A percentile compares a stretch with the other conserved stretches of the same genome.
These are phyloP conservation scores for Pinus taeda DNA, from an alignment of 75 land plant genomes.

Conservation along the genomic window DNA sequence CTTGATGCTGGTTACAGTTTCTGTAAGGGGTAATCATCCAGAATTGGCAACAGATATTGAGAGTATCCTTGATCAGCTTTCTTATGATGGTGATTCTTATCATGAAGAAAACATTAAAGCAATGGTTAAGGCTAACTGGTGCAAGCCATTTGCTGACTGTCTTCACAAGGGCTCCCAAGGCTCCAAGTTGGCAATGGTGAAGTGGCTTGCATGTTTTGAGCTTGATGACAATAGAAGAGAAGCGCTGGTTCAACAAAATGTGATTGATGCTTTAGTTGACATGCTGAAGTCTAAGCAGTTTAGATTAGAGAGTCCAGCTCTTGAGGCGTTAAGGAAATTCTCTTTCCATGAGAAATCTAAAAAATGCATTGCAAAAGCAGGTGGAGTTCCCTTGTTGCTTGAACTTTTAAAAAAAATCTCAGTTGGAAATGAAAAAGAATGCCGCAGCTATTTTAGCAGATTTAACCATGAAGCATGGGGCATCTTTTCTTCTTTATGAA, in stretches of 20 bases:
- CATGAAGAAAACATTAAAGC: too few relatives aligned
- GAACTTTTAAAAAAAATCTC: neutral
- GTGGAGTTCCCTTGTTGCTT: slow-evolving; percentile 19
- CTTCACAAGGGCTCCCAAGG: slow-evolving; percentile 8
- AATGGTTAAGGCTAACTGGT: too few relatives aligned
- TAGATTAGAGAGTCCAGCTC: slow-evolving; percentile 12
- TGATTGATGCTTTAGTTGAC: slow-evolving; percentile 13
- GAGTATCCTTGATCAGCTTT: too few relatives aligned
- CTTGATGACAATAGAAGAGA: slow-evolving; percentile 22
- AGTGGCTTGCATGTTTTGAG: slow-evolving; percentile 11
- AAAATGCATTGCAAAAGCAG: slow-evolving; percentile 12
- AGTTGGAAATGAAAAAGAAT: neutral
- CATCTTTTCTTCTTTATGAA: neutral
- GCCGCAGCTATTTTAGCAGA: slow-evolving; percentile 22
- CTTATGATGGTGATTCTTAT: too few relatives aligned
- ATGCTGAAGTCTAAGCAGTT: slow-evolving; percentile 12
- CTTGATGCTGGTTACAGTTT: too few relatives aligned
- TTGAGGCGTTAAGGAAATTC: slow-evolving; percentile 17
- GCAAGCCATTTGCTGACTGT: too few relatives aligned
- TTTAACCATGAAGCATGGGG: slow-evolving; percentile 10
- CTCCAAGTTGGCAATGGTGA: slow-evolving; percentile 23
- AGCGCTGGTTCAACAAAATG: slow-evolving; percentile 18
- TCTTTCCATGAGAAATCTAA: slow-evolving; percentile 16
- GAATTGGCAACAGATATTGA: too few relatives aligned
- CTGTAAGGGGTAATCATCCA: too few relatives aligned